phyloP scores from a whole-genome alignment of 1,284 basidiomycete species.

The Takashimella tepidaria region DNA sequence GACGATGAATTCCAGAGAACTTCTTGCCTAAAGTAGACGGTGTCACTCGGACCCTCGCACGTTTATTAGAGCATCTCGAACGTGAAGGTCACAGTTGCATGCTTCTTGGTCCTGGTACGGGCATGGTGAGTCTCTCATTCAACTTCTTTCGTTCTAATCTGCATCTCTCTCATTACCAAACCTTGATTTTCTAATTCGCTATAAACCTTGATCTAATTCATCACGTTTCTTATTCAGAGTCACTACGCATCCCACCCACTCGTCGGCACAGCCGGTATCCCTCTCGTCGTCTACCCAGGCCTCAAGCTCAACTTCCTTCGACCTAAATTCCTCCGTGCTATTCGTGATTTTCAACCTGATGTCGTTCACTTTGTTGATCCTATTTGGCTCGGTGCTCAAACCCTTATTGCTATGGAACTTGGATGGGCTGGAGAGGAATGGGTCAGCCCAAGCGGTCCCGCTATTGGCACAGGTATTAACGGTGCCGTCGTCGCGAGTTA shows the following conservation, averaged over 20 bases:
- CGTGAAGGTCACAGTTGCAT: conserved; percentile 55
- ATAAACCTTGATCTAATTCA: not conserved
- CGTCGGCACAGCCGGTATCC: conserved; percentile 55
- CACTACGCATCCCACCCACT: conserved; percentile 54
- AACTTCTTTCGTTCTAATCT: not conserved
- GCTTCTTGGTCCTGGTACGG: conserved; percentile 54
- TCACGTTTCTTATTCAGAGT: conserved; percentile 23
- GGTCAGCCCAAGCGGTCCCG: conserved; percentile 40
- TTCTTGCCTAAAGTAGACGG: conserved; percentile 57
- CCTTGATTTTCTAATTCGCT: no score
- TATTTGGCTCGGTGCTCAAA: conserved; percentile 55
- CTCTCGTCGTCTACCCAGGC: conserved; percentile 54
- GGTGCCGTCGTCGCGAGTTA: conserved; percentile 54
- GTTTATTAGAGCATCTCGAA: conserved; percentile 55
- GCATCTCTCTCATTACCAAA: no score
- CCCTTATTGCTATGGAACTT: conserved; percentile 48
- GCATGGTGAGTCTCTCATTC: conserved; percentile 43
- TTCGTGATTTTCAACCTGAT: conserved; percentile 52
- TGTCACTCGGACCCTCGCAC: conserved; percentile 55
- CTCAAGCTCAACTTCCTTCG: conserved; percentile 58
- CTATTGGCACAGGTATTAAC: conserved; percentile 39
- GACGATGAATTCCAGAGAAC: conserved; percentile 51
- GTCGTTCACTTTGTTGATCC: conserved; percentile 55
- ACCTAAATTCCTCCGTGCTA: conserved; percentile 52
- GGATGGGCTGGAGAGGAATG: conserved; percentile 48